Conservation (phyloP, 306 rosid species). For the Prunus campanulata region DNA sequence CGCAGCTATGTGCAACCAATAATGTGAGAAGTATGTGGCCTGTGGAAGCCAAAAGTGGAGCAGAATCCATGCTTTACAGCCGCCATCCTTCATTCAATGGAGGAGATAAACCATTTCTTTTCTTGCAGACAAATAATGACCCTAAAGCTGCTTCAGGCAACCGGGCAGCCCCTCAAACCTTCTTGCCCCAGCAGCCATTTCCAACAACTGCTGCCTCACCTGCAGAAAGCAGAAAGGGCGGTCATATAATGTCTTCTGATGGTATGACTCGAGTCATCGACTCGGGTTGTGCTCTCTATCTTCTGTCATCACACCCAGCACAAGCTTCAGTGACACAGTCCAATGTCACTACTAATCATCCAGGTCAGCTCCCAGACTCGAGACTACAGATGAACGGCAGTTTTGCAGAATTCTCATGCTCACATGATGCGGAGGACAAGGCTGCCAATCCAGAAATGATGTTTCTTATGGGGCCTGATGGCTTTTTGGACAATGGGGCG, state of each 20-base stretch:
- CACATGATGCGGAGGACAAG: constrained; percentile 28
- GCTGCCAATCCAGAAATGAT: constrained; percentile 32
- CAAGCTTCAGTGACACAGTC: constrained; percentile 53
- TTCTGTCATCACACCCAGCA: constrained; percentile 81
- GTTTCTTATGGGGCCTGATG: constrained; percentile 40
- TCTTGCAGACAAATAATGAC: constrained; percentile 41
- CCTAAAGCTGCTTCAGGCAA: constrained; percentile 20
- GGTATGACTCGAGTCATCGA: constrained; percentile 44
- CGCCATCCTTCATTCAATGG: constrained; percentile 33
- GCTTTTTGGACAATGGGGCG: constrained; percentile 48
- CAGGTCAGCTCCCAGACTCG: constrained; percentile 39
- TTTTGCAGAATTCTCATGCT: constrained; percentile 28
- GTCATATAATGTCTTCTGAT: constrained; percentile 32
- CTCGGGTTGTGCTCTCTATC: constrained; percentile 96
- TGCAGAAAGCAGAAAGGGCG: constrained; percentile 32
- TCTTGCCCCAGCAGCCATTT: constrained; percentile 17
- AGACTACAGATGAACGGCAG: constrained; percentile 26
- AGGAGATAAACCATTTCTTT: constrained; percentile 43
- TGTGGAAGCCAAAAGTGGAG: constrained; percentile 37
- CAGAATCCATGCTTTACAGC: constrained; percentile 41
- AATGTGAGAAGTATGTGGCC: constrained; percentile 54
- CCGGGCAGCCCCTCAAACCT: constrained; percentile 32
- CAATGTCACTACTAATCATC: constrained; percentile 24
- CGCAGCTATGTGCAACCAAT: constrained; percentile 48
- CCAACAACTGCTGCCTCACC: constrained; percentile 26